Evolutionary conservation across 2,329 filamentous ascomycete species (phyloP).

Genomic region (Didymella lethalis): DNA sequence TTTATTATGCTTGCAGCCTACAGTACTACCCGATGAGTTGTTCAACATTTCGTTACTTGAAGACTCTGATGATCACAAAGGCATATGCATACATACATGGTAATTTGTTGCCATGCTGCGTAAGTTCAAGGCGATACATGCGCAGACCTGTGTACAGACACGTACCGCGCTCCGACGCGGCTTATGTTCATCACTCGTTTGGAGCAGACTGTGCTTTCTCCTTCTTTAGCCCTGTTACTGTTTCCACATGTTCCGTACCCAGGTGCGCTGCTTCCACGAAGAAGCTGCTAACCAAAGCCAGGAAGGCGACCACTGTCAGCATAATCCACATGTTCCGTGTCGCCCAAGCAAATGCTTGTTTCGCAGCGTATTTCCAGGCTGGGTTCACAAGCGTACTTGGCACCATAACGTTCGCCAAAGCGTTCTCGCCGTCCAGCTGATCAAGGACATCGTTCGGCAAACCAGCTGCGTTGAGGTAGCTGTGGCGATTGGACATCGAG

Average conservation of each 20-base stretch:
- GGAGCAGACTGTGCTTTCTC: slow-evolving; percentile 20
- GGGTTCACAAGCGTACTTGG: slow-evolving; percentile 60
- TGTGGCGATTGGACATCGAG: slow-evolving; percentile 66
- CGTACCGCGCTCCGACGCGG: too few species aligned
- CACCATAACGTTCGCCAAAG: slow-evolving; percentile 66
- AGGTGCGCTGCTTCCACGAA: slow-evolving; percentile 53
- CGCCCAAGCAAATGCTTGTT: slow-evolving; percentile 54
- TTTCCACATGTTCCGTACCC: slow-evolving; percentile 56
- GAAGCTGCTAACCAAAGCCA: slow-evolving; percentile 49
- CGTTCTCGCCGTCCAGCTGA: slow-evolving; percentile 64
- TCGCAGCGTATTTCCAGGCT: slow-evolving; percentile 54
- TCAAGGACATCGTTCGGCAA: slow-evolving; percentile 60
- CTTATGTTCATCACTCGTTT: too few species aligned
- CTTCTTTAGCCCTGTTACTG: slow-evolving; percentile 55
- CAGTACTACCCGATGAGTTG: too few species aligned
- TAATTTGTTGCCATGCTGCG: too few species aligned
- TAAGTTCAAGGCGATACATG: too few species aligned
- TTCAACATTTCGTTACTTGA: too few species aligned
- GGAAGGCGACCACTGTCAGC: slow-evolving; percentile 52
- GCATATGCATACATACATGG: too few species aligned
- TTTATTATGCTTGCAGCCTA: too few species aligned
- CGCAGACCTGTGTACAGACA: too few species aligned
- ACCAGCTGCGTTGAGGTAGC: slow-evolving; percentile 55
- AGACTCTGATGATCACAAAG: too few species aligned
- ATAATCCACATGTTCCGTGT: slow-evolving; percentile 60